Evolutionary conservation across 2,329 filamentous ascomycete species (phyloP), one percentile per base, ranked within the genome.

Genomic region (Stemphylium beticola): DNA sequence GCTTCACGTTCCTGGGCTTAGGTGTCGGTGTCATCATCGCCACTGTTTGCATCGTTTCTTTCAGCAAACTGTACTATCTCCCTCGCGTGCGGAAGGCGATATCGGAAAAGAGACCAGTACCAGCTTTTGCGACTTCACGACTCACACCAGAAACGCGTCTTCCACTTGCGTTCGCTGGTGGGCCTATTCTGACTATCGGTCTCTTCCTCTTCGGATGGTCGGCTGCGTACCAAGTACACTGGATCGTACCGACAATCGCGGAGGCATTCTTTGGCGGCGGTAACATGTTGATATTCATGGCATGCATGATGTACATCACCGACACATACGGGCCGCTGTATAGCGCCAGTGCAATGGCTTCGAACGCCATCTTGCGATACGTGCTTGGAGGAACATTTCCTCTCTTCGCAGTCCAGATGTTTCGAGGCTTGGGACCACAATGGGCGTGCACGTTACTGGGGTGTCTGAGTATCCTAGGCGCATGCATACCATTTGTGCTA

Each of bases 301-400:
- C 43, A 14, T 57, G 54, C 12, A 53, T 57, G 39, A 50, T 57
- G 55, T 57, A 57, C 24, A 57, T 57, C 0, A 55, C 51, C 0
- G 55, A 57, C 9, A 51, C 55, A 0, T 88, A 86, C 58, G 78
- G 82, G 3, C 78, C 82, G 0, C 74, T 78, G 12, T 81, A 82
- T 9, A 81, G 85, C 0, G 85, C 86, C 0, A 86, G 82, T 53
- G 84, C 84, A 0, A 75, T 83, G 43, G 84, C 82, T 6, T 86
- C 86, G 1, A 88, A 87, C 56, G 81, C 82, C 1, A 73, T 88
- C 10, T 75, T 82, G 1, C 73, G 86, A 20, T 88, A 87, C 57
- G 69, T 71, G 0, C 76, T 87, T 7, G 83, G 82, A 0, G 82
- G 80, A 1, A 81, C 77, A 0, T 88, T 88, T 49, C 86, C 86